These are phyloP conservation scores for Shiraia sp. DNA, from an alignment of 2,329 filamentous ascomycete species.

Conservation along the genomic window DNA sequence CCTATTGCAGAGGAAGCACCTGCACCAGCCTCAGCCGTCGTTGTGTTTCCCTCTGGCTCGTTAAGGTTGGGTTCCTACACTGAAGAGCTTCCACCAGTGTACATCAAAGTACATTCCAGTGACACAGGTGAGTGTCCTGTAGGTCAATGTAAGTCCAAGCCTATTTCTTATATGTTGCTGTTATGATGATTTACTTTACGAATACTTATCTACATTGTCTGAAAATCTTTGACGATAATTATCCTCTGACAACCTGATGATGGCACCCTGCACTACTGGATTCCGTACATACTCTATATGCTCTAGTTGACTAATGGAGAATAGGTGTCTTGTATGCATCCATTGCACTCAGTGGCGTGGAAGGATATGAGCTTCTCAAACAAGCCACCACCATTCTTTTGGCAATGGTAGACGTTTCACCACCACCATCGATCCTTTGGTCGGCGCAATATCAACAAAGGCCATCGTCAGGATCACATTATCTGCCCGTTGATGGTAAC, in stretches of 20 bases:
- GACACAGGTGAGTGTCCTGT: conserved; percentile 89
- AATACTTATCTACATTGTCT: conserved; percentile 99
- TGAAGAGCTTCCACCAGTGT: conserved; percentile 53
- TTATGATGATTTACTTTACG: conserved; percentile 79
- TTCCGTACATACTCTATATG: conserved; percentile 1
- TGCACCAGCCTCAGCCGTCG: conserved; percentile 71
- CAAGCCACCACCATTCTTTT: conserved; percentile 52
- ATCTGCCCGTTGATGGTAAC: conserved; percentile 36
- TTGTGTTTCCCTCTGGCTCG: conserved; percentile 65
- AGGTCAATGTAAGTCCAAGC: conserved; percentile 79
- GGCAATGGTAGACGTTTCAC: conserved; percentile 36
- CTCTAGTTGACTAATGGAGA: conserved; percentile 41
- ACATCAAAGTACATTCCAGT: conserved; percentile 76
- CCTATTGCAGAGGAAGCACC: conserved; percentile 74
- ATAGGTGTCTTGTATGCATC: conserved; percentile 64
- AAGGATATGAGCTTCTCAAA: conserved; percentile 43
- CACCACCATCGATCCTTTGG: conserved; percentile 54
- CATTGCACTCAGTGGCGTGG: conserved; percentile 44
- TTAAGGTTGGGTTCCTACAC: conserved; percentile 47
- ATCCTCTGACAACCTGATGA: conserved; percentile 88
- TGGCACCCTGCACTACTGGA: conserved; percentile 35
- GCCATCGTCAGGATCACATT: conserved; percentile 16
- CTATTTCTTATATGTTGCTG: conserved; percentile 36
- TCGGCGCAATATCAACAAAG: conserved; percentile 57
- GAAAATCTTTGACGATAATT: conserved; percentile 83